Percentiles rank a stretch among this genome's conserved stretches.
Conservation (phyloP, 352 stramenopile genomes). For the Blastocystis sp. region DNA sequence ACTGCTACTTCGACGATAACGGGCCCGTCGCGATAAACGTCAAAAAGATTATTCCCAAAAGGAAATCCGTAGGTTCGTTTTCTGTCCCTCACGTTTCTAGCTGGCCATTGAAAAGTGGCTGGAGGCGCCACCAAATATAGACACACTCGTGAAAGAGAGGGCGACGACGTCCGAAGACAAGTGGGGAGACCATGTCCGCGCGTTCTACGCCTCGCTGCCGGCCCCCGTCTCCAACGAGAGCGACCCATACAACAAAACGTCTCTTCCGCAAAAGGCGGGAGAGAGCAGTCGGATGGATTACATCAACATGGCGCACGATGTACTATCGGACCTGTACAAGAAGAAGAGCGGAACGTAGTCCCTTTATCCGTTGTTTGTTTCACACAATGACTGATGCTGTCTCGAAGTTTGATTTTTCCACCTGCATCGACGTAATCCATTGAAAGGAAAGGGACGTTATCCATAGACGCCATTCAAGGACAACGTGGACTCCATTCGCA, state of each 20-base stretch:
- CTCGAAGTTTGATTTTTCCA: not conserved
- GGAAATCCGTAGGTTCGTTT: conserved; percentile 8
- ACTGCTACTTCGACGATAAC: conserved; percentile 38
- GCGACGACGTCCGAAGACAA: not conserved
- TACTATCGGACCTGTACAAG: conserved; percentile 27
- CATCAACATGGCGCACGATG: conserved; percentile 35
- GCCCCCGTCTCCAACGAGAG: not conserved
- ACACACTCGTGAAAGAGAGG: conserved; percentile 32
- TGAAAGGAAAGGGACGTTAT: not conserved
- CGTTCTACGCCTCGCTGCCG: conserved; percentile 1
- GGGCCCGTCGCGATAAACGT: conserved; percentile 33
- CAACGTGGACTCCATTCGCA: not conserved
- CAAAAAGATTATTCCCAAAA: conserved; percentile 61
- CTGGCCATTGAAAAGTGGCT: conserved; percentile 51
- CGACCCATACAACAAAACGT: not conserved
- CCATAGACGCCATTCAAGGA: not conserved
- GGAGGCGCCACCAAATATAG: conserved; percentile 24
- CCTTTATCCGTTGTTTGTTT: not conserved
- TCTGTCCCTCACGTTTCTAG: conserved; percentile 1
- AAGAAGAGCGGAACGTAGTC: not conserved
- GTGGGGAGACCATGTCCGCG: not conserved
- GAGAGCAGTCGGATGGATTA: conserved; percentile 42
- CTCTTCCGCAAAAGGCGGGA: not conserved
- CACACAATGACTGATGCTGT: not conserved
- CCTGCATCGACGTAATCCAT: not conserved